phyloP scores from a whole-genome alignment of 2,329 filamentous ascomycete genomes.

The Beauveria bassiana region DNA sequence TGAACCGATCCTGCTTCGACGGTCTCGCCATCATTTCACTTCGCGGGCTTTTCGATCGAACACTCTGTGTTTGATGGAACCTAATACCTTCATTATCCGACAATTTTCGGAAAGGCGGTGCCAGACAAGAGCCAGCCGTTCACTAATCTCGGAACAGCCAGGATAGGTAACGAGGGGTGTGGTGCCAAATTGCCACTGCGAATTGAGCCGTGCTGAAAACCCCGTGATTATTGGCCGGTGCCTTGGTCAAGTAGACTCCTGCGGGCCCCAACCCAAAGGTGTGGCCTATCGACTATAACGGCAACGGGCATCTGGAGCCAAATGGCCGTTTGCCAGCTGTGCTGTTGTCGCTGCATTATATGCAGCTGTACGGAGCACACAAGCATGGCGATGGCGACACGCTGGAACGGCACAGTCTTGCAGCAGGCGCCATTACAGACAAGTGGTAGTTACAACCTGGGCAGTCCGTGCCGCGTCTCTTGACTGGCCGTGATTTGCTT shows the following conservation, averaged over 20 bases:
- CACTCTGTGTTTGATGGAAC: neutral
- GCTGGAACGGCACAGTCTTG: neutral
- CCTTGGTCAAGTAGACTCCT: constrained; percentile 6
- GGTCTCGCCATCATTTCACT: neutral
- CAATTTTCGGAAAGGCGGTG: constrained; percentile 5
- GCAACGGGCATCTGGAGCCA: neutral
- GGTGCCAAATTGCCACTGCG: neutral
- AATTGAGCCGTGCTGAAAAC: neutral
- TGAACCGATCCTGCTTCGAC: too few species aligned
- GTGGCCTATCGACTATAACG: neutral
- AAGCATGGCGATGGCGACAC: neutral
- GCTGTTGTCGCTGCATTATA: neutral
- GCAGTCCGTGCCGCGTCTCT: neutral
- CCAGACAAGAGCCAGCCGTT: neutral
- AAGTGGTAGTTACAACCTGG: neutral
- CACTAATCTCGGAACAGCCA: constrained; percentile 7
- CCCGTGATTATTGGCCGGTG: constrained; percentile 6
- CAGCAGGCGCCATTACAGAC: neutral
- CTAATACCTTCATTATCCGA: neutral
- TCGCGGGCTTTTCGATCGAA: neutral
- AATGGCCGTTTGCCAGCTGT: neutral
- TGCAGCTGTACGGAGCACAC: neutral
- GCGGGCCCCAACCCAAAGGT: neutral
- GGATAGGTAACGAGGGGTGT: neutral
- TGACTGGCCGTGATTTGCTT: neutral